phyloP scores from a whole-genome alignment of 306 rosid species.

The Vigna radiata region DNA sequence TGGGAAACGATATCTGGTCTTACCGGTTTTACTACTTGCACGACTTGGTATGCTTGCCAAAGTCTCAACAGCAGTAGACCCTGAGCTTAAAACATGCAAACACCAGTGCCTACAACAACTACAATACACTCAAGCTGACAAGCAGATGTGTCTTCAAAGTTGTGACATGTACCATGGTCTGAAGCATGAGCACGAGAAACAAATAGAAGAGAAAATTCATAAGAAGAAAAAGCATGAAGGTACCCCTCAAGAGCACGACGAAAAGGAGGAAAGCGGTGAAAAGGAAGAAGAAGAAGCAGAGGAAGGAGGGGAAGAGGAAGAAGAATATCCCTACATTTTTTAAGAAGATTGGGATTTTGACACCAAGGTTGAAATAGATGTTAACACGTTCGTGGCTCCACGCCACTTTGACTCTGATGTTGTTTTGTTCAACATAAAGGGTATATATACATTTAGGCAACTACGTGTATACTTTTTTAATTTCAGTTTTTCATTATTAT shows the following conservation, averaged over 20 bases:
- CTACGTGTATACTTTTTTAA: no score
- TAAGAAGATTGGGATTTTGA: conserved; percentile 50
- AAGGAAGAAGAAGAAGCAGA: no score
- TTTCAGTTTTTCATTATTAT: no score
- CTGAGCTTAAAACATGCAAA: conserved; percentile 57
- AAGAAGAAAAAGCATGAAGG: conserved; percentile 14
- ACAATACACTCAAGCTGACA: conserved; percentile 43
- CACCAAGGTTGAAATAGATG: conserved; percentile 39
- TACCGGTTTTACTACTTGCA: no score
- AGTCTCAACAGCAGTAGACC: conserved; percentile 53
- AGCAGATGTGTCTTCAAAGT: conserved; percentile 33
- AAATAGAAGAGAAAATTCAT: conserved; percentile 16
- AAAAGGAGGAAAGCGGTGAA: background rate
- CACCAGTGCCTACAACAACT: conserved; percentile 62
- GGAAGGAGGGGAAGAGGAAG: conserved; percentile 3
- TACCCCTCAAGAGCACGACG: background rate
- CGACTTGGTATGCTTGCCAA: no score
- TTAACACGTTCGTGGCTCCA: no score
- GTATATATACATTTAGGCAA: no score
- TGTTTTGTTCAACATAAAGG: no score
- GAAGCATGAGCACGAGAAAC: conserved; percentile 52
- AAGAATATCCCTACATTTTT: conserved; percentile 59
- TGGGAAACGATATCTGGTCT: no score
- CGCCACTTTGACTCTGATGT: no score
- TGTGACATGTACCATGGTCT: conserved; percentile 50